Conservation (phyloP, 2,329 filamentous ascomycete species). For the Aspergillus glaucus region DNA sequence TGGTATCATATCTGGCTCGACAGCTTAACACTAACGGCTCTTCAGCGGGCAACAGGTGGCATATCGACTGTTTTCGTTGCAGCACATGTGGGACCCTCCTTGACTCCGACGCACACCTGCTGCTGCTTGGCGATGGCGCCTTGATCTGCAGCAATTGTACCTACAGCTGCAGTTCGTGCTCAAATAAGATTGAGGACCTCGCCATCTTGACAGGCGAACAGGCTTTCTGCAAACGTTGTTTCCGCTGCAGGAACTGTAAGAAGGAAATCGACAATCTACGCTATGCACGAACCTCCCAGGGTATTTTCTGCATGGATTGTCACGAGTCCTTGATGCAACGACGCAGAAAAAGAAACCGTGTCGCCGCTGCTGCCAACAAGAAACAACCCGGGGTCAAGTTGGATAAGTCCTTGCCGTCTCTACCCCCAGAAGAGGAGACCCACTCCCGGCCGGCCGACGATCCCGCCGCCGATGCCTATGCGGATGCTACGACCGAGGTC, state of each 20-base stretch:
- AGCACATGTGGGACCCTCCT: slow-evolving; percentile 92
- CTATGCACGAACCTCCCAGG: slow-evolving; percentile 95
- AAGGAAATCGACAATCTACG: slow-evolving; percentile 96
- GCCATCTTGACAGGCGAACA: slow-evolving; percentile 97
- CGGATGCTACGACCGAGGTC: slow-evolving; percentile 44
- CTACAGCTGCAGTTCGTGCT: slow-evolving; percentile 94
- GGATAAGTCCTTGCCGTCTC: slow-evolving; percentile 87
- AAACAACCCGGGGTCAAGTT: slow-evolving; percentile 53
- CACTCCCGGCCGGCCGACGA: slow-evolving; percentile 54
- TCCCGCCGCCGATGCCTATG: slow-evolving; percentile 55
- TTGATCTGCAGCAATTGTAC: slow-evolving; percentile 99
- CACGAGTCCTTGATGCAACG: slow-evolving; percentile 95
- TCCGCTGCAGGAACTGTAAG: slow-evolving; percentile 96
- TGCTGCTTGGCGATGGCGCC: slow-evolving; percentile 93
- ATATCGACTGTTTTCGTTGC: slow-evolving; percentile 97
- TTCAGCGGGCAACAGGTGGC: slow-evolving; percentile 90
- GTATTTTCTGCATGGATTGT: slow-evolving; percentile 99
- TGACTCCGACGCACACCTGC: slow-evolving; percentile 94
- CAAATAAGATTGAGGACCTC: slow-evolving; percentile 96
- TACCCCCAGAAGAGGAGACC: slow-evolving; percentile 66
- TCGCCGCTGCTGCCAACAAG: slow-evolving; percentile 38
- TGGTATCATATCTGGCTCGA: slow-evolving; percentile 2
- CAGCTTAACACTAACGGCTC: slow-evolving; percentile 22
- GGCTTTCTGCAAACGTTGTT: slow-evolving; percentile 95
- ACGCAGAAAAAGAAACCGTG: slow-evolving; percentile 75